phyloP scores from a whole-genome alignment of 768 basidiomycete species.

The Tricholomella constricta region DNA sequence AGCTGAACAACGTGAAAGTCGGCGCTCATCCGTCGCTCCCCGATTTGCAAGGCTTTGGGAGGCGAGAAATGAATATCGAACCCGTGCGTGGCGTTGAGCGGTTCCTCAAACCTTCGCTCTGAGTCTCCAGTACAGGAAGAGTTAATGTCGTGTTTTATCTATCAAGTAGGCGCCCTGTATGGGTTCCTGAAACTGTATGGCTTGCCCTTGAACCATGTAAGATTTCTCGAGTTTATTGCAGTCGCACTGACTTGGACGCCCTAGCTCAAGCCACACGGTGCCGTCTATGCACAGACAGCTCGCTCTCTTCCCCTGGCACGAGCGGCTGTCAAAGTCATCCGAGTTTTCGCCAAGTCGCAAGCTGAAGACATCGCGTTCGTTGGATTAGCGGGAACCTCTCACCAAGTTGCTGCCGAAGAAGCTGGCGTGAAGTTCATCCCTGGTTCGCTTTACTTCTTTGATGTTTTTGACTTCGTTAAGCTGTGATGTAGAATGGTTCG shows the following conservation, averaged over 20 bases:
- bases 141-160: slow-evolving; percentile 57
- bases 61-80: slow-evolving; percentile 63
- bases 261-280: slow-evolving; percentile 63
- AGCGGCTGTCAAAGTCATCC: slow-evolving; percentile 53
- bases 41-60: slow-evolving; percentile 65
- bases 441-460: slow-evolving; percentile 33
- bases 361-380: slow-evolving; percentile 51
- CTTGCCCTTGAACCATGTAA: slow-evolving; percentile 57
- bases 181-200: slow-evolving; percentile 60
- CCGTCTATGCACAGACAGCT: slow-evolving; percentile 61
- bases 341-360: slow-evolving; percentile 42
- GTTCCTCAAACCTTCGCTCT: background rate
- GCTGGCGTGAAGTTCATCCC: slow-evolving; percentile 62
- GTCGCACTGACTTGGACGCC: background rate
- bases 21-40: slow-evolving; percentile 71
- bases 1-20: slow-evolving; percentile 53
- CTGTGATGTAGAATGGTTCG: slow-evolving; percentile 59
- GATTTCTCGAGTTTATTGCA: slow-evolving; percentile 6
- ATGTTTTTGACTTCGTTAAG: background rate
- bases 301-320: slow-evolving; percentile 56
- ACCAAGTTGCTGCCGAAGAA: slow-evolving; percentile 57
- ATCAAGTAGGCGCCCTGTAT: slow-evolving; percentile 66
- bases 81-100: slow-evolving; percentile 37
- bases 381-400: slow-evolving; percentile 64
- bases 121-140: slow-evolving; percentile 42